Evolutionary conservation across 768 basidiomycete species (phyloP), one percentile per base, ranked within the genome.

Genomic region (Cystofilobasidium bisporidii): DNA sequence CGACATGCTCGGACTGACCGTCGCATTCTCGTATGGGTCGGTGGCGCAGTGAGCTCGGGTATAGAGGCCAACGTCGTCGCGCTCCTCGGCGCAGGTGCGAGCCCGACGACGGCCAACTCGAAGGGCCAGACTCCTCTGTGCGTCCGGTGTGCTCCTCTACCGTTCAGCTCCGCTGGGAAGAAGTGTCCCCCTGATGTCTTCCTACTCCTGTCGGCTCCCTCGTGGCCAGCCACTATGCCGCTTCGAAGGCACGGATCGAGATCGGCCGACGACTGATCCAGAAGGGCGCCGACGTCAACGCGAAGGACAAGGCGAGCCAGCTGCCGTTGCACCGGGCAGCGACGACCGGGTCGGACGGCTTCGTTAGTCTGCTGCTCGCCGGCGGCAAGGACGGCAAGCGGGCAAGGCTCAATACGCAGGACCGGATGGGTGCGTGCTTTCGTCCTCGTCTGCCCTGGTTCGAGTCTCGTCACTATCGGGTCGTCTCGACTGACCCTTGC

Each of bases 291-390:
- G 91, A 96, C 75, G 93, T 93, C 79, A 99, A 98, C 74, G 88
- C 87, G 53, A 87, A 84, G 78, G 94, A 99, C 81, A 86, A 85
- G 72, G 91, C 93, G 50, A 91, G 88, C 75, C 96, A 99, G 79
- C 80, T 85, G 55, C 91, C 96, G 64, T 81, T 99, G 86, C 96
- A 99, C 78, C 87, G 96, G 69, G 96, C 96, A 57, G 91, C 93
- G 15, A 93, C 96, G 10, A 97, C 89, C 18, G 96, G 96, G 38
- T 91, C 91, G 28, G 84, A 85, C 14, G 89, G 89, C 10, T 94
- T 98, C 76, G 83, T 98, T 65, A 83, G 82, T 33, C 80, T 99
- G 50, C 82, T 99, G n/a, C 76, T 98, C 18, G 63, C 68, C 9
- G 68, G 68, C 38, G 63, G 68, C 4, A 59, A 83, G 73, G 85